phyloP scores from a whole-genome alignment of 345 rosid genomes.

The Mangifera indica region DNA sequence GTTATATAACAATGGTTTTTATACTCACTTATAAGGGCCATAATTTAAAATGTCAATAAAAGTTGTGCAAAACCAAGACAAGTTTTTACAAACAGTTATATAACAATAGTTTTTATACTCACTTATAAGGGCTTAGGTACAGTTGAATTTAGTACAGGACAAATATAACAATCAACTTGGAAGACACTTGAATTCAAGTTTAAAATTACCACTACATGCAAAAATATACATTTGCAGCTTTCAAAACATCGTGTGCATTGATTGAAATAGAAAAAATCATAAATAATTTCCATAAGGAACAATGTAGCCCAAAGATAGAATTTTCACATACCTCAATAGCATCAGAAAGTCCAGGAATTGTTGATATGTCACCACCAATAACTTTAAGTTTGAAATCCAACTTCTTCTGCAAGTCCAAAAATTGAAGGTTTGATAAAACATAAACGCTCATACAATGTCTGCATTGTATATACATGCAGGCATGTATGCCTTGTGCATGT shows the following conservation, averaged over 20 bases:
- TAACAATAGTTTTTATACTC: no score
- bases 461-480: neutral
- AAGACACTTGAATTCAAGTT: neutral
- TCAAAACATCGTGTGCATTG: neutral
- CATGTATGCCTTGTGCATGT: neutral
- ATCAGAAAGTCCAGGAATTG: conserved; percentile 82
- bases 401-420: conserved; percentile 74
- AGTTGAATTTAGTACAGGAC: no score
- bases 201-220: conserved; percentile 1
- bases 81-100: no score
- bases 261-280: neutral
- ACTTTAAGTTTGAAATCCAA: conserved; percentile 89
- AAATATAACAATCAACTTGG: no score
- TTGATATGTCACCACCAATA: conserved; percentile 87
- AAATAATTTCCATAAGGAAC: neutral
- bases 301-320: conserved; percentile 7
- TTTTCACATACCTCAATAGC: conserved; percentile 81
- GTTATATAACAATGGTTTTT: no score
- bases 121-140: no score
- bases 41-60: no score
- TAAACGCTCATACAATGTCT: neutral
- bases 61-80: no score
- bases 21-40: no score
- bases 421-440: conserved; percentile 4
- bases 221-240: neutral